Conservation (phyloP, 164 flowering plant genomes). For the Sedum album region DNA sequence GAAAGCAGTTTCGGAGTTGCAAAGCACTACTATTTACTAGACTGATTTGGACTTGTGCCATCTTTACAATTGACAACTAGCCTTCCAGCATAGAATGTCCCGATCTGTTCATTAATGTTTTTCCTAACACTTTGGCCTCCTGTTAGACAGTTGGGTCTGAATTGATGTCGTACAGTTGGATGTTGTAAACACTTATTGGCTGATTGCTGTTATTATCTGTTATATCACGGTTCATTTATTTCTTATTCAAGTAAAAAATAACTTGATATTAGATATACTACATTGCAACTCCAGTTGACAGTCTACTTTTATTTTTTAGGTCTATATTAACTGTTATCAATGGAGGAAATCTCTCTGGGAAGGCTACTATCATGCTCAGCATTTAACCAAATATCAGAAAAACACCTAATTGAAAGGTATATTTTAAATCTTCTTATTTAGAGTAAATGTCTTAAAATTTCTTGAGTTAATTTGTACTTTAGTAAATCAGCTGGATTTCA, state of each 20-base stretch:
- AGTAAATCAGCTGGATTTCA: not conserved
- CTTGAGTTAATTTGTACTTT: not conserved
- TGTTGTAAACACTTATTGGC: not conserved
- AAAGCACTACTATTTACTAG: not conserved
- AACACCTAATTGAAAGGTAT: not conserved
- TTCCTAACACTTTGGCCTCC: not conserved
- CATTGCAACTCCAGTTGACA: not conserved
- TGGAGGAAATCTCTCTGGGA: not conserved
- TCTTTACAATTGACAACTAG: not conserved
- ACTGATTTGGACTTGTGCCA: not conserved
- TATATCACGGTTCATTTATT: not conserved
- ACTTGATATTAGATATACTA: no score
- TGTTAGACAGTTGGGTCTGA: not conserved
- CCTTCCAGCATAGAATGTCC: not conserved
- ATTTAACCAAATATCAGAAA: not conserved
- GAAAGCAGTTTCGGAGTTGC: not conserved
- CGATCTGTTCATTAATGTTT: not conserved
- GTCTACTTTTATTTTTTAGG: not conserved
- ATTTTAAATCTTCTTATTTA: not conserved
- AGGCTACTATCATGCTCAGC: not conserved
- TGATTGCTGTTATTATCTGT: not conserved
- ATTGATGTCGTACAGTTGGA: not conserved
- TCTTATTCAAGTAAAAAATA: not conserved
- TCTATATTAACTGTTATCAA: not conserved
- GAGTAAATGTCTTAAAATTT: not conserved